Conservation (phyloP, 192 early-diverging fungal genomes). For the Entophlyctis luteolus region DNA sequence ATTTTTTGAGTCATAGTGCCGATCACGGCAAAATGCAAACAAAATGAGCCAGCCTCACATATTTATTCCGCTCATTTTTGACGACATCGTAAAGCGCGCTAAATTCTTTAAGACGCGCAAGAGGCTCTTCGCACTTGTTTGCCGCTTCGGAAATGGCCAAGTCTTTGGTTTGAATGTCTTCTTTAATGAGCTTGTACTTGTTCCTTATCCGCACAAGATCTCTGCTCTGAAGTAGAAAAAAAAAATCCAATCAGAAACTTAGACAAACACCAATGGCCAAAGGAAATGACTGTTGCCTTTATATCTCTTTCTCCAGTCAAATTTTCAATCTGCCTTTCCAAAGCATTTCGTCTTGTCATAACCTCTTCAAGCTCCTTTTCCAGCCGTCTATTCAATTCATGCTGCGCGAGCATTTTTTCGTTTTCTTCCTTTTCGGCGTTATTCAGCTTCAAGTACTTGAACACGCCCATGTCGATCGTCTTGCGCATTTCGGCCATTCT, state of each 20-base stretch:
- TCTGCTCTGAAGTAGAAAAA: constrained; percentile 30
- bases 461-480: constrained; percentile 47
- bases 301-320: constrained; percentile 49
- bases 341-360: constrained; percentile 12
- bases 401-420: constrained; percentile 37
- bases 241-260: constrained; percentile 5
- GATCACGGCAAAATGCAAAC: too few relatives aligned
- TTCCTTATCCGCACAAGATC: constrained; percentile 54
- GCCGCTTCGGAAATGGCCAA: constrained; percentile 47
- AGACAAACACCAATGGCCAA: constrained; percentile 5
- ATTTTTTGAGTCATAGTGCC: too few relatives aligned
- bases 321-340: constrained; percentile 35
- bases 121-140: constrained; percentile 50
- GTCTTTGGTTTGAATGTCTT: constrained; percentile 49
- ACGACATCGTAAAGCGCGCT: constrained; percentile 55
- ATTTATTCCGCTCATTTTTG: constrained; percentile 65
- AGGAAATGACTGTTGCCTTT: constrained; percentile 29
- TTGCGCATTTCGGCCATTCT: constrained; percentile 40
- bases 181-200: constrained; percentile 41
- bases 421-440: constrained; percentile 46
- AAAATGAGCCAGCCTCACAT: constrained; percentile 44
- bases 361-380: constrained; percentile 50
- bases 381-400: constrained; percentile 41
- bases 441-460: constrained; percentile 52
- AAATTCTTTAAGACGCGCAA: constrained; percentile 51